Conservation (phyloP, 129 eudicot genomes). For the Ambrosia trifida region DNA sequence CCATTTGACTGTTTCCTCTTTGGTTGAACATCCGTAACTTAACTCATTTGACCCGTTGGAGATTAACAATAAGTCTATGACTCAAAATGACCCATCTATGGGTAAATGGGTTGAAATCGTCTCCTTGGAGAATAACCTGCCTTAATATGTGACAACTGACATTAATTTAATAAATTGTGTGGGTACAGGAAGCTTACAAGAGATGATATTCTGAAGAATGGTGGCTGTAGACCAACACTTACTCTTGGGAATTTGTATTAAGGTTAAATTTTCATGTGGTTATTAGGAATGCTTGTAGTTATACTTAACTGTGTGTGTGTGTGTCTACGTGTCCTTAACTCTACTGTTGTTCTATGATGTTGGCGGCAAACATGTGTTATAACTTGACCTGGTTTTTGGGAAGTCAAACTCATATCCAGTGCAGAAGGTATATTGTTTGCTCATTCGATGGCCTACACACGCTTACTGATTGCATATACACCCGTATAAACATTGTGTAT, state of each 20-base stretch:
- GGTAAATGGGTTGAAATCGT: background rate
- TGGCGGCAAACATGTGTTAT: slow-evolving; percentile 19
- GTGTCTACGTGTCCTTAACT: slow-evolving; percentile 13
- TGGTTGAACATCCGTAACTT: background rate
- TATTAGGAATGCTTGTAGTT: slow-evolving; percentile 31
- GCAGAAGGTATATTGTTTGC: background rate
- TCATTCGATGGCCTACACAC: slow-evolving; percentile 1
- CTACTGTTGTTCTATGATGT: slow-evolving; percentile 20
- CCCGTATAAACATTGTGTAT: background rate
- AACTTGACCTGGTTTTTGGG: slow-evolving; percentile 19
- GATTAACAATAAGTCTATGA: background rate
- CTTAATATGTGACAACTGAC: background rate
- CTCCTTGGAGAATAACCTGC: background rate
- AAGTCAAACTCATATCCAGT: slow-evolving; percentile 22
- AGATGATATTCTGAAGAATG: slow-evolving; percentile 9
- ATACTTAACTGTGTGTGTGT: slow-evolving; percentile 18
- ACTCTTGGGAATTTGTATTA: slow-evolving; percentile 9
- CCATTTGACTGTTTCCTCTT: background rate
- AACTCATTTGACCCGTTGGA: background rate
- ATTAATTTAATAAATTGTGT: slow-evolving; percentile 8
- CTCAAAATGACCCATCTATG: background rate
- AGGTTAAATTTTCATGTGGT: slow-evolving; percentile 30
- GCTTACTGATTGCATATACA: background rate
- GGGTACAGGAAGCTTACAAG: slow-evolving; percentile 12
- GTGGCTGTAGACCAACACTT: slow-evolving; percentile 28